These are phyloP conservation scores for Pueraria montana DNA, from an alignment of 306 rosid species.

Conservation along the genomic window DNA sequence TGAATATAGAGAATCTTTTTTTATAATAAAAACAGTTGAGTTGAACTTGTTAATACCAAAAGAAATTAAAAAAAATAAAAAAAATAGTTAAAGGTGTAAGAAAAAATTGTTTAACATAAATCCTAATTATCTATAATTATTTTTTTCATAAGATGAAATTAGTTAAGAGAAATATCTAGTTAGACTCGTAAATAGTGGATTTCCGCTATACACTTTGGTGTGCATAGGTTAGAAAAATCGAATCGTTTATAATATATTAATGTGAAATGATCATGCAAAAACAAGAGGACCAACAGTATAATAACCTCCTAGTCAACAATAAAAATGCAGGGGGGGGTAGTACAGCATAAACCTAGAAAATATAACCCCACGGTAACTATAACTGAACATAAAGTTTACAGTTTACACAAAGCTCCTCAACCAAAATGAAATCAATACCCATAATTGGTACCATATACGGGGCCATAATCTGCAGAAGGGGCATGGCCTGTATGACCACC, in stretches of 20 bases:
- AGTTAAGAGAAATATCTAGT: background rate
- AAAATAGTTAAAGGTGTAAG: background rate
- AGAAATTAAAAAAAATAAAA: background rate
- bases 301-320: background rate
- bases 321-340: too few relatives aligned
- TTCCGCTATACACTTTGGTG: background rate
- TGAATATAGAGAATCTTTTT: too few relatives aligned
- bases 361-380: too few relatives aligned
- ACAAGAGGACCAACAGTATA: background rate
- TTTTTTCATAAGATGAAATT: background rate
- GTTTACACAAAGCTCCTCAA: background rate
- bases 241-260: background rate
- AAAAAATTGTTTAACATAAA: background rate
- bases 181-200: background rate
- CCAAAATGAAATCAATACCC: background rate
- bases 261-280: background rate
- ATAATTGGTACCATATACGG: constrained; percentile 16
- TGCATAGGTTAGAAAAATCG: background rate
- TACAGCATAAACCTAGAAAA: too few relatives aligned
- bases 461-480: background rate
- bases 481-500: background rate
- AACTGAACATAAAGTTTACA: background rate
- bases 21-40: background rate
- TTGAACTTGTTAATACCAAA: background rate
- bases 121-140: background rate